Evolutionary conservation across 768 basidiomycete species (phyloP).

Genomic region (Vararia minispora): DNA sequence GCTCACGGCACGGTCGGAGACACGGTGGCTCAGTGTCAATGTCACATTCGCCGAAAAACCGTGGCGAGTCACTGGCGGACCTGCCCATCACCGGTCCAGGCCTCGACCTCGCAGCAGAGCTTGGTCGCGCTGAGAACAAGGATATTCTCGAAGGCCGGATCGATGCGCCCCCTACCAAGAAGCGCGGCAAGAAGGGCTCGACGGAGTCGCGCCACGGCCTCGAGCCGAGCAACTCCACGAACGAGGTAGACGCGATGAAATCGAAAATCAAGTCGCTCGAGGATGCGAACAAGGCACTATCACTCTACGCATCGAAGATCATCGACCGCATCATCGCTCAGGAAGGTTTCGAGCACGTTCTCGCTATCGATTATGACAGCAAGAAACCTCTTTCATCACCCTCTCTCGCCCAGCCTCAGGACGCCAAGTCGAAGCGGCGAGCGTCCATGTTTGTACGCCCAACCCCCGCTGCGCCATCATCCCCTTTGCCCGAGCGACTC

Average conservation of each 20-base stretch:
- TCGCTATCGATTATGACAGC: slow-evolving; percentile 83
- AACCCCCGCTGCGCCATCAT: slow-evolving; percentile 21
- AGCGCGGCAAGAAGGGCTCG: slow-evolving; percentile 21
- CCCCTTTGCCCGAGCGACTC: slow-evolving; percentile 22
- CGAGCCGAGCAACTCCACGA: slow-evolving; percentile 32
- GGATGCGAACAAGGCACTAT: slow-evolving; percentile 93
- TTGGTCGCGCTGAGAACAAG: slow-evolving; percentile 86
- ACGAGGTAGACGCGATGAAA: slow-evolving; percentile 65
- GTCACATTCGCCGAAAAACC: slow-evolving; percentile 36
- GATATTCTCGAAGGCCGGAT: slow-evolving; percentile 53
- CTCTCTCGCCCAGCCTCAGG: slow-evolving; percentile 19
- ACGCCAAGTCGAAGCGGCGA: slow-evolving; percentile 45
- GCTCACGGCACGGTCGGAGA: slow-evolving; percentile 37
- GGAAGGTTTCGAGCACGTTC: slow-evolving; percentile 94
- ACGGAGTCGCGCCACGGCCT: slow-evolving; percentile 25
- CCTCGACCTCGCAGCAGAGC: slow-evolving; percentile 82
- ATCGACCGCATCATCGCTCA: slow-evolving; percentile 94
- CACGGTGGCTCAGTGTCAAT: slow-evolving; percentile 40
- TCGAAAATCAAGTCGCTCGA: slow-evolving; percentile 86
- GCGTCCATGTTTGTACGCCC: slow-evolving; percentile 39
- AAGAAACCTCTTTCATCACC: slow-evolving; percentile 40
- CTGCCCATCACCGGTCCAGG: slow-evolving; percentile 84
- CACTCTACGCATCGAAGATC: slow-evolving; percentile 94
- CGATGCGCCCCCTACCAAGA: slow-evolving; percentile 31
- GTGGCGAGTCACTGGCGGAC: slow-evolving; percentile 77